Conservation (phyloP, 139 green algal species). For the Chlorella sp. region DNA sequence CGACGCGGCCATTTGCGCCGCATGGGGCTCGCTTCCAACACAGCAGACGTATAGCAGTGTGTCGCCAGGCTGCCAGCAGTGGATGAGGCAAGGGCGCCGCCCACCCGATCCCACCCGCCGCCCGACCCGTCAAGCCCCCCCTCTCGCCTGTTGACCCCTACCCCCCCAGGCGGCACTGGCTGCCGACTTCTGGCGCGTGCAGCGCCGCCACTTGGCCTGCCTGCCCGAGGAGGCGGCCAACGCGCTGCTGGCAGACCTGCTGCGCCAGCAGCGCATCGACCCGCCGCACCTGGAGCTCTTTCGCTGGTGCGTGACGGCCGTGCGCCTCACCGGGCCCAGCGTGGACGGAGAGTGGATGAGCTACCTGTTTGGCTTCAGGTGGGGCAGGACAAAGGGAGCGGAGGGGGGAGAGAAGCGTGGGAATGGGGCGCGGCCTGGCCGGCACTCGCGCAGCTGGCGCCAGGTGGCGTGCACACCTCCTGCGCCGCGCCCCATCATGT, state of each 20-base stretch:
- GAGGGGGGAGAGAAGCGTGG: neutral
- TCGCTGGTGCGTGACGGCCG: neutral
- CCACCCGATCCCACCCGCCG: neutral
- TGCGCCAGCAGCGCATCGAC: conserved; percentile 1
- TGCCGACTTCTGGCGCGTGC: conserved; percentile 19
- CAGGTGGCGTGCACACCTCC: too few relatives aligned
- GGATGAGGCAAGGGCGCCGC: too few relatives aligned
- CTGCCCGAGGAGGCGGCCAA: conserved; percentile 25
- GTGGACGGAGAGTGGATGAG: conserved; percentile 4
- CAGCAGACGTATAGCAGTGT: too few relatives aligned
- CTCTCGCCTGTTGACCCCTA: too few relatives aligned
- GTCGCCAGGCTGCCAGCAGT: too few relatives aligned
- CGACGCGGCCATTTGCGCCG: neutral
- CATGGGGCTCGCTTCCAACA: too few relatives aligned
- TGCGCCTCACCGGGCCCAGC: neutral
- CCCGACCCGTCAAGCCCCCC: too few relatives aligned
- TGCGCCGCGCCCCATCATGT: too few relatives aligned
- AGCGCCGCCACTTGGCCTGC: conserved; percentile 6
- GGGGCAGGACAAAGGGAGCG: neutral
- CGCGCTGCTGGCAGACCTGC: conserved; percentile 12
- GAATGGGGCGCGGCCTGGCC: neutral
- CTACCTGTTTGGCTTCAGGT: conserved; percentile 5
- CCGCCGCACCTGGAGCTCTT: conserved; percentile 22
- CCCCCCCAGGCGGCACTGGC: neutral
- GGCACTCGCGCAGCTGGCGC: too few relatives aligned